Percentiles rank a stretch among this genome's conserved stretches.
Conservation (phyloP, 2,329 filamentous ascomycete species). For the Ophiostoma piceae region DNA sequence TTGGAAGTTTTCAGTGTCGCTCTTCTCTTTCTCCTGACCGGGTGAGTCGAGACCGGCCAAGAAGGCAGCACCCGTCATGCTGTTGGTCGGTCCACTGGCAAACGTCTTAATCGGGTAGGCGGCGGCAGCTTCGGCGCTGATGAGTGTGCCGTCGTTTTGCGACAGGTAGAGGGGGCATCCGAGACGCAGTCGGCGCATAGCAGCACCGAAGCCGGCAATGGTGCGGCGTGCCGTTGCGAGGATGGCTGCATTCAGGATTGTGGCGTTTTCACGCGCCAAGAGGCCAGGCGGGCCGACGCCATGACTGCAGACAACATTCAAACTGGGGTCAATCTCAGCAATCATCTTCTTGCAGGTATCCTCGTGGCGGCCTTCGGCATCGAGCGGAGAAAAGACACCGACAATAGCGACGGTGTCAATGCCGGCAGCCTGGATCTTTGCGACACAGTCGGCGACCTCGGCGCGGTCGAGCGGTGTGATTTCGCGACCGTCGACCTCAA, state of each 20-base stretch:
- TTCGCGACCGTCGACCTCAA: constrained; percentile 47
- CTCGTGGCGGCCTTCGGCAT: constrained; percentile 49
- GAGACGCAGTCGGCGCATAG: constrained; percentile 40
- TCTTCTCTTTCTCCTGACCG: background rate
- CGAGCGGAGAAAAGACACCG: constrained; percentile 55
- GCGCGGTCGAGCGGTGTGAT: constrained; percentile 42
- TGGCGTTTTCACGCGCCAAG: constrained; percentile 48
- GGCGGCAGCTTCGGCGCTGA: constrained; percentile 39
- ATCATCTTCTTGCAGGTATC: constrained; percentile 45
- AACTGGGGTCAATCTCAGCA: constrained; percentile 39
- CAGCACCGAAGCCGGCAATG: constrained; percentile 41
- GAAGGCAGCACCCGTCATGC: constrained; percentile 46
- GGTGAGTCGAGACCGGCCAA: constrained; percentile 29
- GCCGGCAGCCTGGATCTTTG: constrained; percentile 29
- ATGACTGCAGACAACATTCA: constrained; percentile 32
- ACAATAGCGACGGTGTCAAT: constrained; percentile 48
- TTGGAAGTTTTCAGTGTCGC: background rate
- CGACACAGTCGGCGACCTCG: constrained; percentile 31
- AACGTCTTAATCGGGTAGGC: constrained; percentile 45
- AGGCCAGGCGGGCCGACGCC: constrained; percentile 36
- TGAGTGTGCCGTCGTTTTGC: constrained; percentile 47
- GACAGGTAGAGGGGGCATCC: constrained; percentile 43
- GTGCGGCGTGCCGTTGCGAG: constrained; percentile 43
- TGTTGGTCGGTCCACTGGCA: constrained; percentile 32
- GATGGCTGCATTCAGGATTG: constrained; percentile 49